These are phyloP conservation scores for Tirmania nivea DNA, from an alignment of 495 filamentous ascomycete species.

Conservation along the genomic window DNA sequence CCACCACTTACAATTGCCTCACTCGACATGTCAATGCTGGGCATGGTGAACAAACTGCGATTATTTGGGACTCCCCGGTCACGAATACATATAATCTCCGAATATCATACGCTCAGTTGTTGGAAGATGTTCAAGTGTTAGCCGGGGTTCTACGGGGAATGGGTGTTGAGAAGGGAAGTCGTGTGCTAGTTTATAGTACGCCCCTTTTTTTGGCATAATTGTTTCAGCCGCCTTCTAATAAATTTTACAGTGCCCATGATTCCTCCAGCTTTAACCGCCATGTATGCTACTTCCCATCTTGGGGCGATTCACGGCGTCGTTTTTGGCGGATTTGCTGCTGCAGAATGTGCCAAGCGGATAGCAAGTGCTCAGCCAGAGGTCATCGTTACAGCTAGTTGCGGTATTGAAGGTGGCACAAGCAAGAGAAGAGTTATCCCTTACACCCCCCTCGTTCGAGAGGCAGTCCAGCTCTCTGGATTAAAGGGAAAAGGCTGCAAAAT, in stretches of 20 bases:
- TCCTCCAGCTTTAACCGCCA: slow-evolving; percentile 62
- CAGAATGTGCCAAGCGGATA: slow-evolving; percentile 69
- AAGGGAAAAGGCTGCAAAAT: slow-evolving; percentile 15
- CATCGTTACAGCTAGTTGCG: slow-evolving; percentile 77
- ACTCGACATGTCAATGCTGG: slow-evolving; percentile 68
- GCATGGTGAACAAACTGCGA: slow-evolving; percentile 46
- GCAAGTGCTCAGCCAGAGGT: slow-evolving; percentile 53
- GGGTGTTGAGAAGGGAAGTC: slow-evolving; percentile 66
- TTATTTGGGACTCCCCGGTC: slow-evolving; percentile 77
- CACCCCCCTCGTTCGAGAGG: slow-evolving; percentile 7
- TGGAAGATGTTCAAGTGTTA: slow-evolving; percentile 63
- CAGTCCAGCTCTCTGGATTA: background rate
- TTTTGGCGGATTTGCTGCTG: slow-evolving; percentile 73
- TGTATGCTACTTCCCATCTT: slow-evolving; percentile 57
- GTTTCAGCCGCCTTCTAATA: background rate
- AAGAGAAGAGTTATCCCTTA: slow-evolving; percentile 27
- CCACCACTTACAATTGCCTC: slow-evolving; percentile 74
- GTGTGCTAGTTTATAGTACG: slow-evolving; percentile 82
- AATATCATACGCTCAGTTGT: slow-evolving; percentile 50
- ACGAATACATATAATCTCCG: slow-evolving; percentile 43
- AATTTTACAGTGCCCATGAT: slow-evolving; percentile 70
- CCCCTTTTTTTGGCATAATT: slow-evolving; percentile 1
- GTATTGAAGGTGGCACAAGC: slow-evolving; percentile 48
- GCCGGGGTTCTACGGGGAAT: slow-evolving; percentile 67
- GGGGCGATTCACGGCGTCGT: slow-evolving; percentile 83